A percentile compares a stretch with the other conserved stretches of the same genome.
Conservation (phyloP, 2,329 filamentous ascomycete genomes). For the Fusarium secorum region DNA sequence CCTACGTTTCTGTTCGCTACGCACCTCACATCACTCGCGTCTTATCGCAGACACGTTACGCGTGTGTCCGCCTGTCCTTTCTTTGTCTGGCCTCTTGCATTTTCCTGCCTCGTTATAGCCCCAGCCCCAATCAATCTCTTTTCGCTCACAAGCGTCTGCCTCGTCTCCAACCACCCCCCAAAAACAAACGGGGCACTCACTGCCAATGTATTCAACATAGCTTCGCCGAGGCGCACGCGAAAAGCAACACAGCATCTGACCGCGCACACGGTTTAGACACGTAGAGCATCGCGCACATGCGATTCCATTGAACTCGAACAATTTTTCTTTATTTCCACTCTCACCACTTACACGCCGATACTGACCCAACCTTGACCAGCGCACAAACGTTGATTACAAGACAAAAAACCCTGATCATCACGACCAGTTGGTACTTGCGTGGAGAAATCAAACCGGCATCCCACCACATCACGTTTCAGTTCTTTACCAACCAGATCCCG, state of each 20-base stretch:
- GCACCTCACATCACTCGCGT: conserved; percentile 6
- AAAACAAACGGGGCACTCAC: conserved; percentile 26
- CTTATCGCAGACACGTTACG: conserved; percentile 16
- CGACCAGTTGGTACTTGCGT: conserved; percentile 25
- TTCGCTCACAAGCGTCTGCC: conserved; percentile 13
- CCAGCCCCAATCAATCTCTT: conserved; percentile 23
- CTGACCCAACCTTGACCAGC: conserved; percentile 10
- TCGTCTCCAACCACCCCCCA: conserved; percentile 27
- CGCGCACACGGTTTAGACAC: conserved; percentile 20
- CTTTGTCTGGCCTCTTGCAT: conserved; percentile 1
- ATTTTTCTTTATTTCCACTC: neutral
- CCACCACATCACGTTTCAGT: conserved; percentile 16
- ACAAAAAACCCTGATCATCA: neutral
- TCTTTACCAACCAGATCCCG: conserved; percentile 31
- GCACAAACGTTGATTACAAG: neutral
- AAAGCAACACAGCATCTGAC: conserved; percentile 28
- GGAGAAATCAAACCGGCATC: conserved; percentile 23
- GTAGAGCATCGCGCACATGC: conserved; percentile 1
- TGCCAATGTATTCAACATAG: conserved; percentile 9
- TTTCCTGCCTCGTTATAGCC: conserved; percentile 12
- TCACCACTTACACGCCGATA: neutral
- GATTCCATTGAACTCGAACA: neutral
- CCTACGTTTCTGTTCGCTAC: conserved; percentile 5
- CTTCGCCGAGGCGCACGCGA: conserved; percentile 18
- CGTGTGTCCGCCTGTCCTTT: neutral